These are phyloP conservation scores for Chamaenerion angustifolium DNA, from an alignment of 345 rosid species.

Conservation along the genomic window DNA sequence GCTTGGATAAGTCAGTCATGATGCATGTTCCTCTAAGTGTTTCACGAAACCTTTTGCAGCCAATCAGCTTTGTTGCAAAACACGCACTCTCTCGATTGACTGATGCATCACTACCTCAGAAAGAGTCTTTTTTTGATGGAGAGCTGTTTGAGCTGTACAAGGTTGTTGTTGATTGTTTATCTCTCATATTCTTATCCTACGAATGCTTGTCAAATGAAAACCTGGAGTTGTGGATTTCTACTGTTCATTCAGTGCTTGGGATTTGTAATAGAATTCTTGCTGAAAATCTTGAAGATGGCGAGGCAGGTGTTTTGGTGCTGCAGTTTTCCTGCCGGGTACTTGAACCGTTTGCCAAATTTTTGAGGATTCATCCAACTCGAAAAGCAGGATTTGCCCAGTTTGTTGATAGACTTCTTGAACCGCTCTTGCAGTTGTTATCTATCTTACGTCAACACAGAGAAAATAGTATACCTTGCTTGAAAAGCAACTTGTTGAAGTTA, in stretches of 20 bases:
- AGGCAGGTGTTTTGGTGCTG: conserved; percentile 29
- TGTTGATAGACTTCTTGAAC: conserved; percentile 57
- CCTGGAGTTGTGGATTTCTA: conserved; percentile 59
- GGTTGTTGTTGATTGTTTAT: conserved; percentile 42
- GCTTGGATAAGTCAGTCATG: conserved; percentile 45
- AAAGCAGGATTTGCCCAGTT: conserved; percentile 62
- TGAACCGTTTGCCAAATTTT: conserved; percentile 66
- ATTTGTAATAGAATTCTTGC: conserved; percentile 29
- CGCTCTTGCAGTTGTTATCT: conserved; percentile 43
- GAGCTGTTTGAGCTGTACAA: conserved; percentile 35
- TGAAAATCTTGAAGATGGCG: conserved; percentile 23
- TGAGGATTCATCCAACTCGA: conserved; percentile 61
- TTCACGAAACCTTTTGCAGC: conserved; percentile 41
- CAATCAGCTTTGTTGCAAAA: conserved; percentile 30
- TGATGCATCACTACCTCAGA: conserved; percentile 9
- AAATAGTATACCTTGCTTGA: conserved; percentile 13
- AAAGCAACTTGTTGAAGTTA: conserved; percentile 27
- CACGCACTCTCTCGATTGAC: conserved; percentile 23
- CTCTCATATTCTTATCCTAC: conserved; percentile 44
- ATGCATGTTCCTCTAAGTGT: conserved; percentile 42
- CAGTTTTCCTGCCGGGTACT: conserved; percentile 49
- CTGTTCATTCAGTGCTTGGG: conserved; percentile 33
- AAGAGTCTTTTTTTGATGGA: conserved; percentile 15
- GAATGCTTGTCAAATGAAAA: conserved; percentile 48
- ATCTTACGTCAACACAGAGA: conserved; percentile 20